Conservation (phyloP, 2,329 filamentous ascomycete genomes). For the Trichoderma koningiopsis region DNA sequence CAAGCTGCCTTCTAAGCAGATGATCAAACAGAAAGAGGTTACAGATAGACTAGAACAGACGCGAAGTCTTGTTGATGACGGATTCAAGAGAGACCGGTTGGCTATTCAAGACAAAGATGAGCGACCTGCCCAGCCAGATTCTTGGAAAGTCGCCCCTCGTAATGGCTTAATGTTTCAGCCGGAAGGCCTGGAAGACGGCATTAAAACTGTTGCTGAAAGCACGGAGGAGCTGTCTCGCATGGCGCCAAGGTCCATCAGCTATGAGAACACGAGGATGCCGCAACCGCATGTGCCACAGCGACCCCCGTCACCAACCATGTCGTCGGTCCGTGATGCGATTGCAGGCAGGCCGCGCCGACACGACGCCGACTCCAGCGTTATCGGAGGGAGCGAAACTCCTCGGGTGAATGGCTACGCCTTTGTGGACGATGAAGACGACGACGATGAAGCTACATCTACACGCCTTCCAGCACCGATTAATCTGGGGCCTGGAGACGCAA, state of each 20-base stretch:
- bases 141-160: slow-evolving; percentile 72
- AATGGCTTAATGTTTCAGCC: slow-evolving; percentile 88
- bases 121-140: slow-evolving; percentile 74
- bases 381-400: slow-evolving; percentile 74
- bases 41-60: slow-evolving; percentile 54
- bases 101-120: slow-evolving; percentile 68
- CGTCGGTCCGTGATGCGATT: slow-evolving; percentile 81
- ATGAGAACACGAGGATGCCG: slow-evolving; percentile 81
- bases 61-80: slow-evolving; percentile 56
- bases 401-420: slow-evolving; percentile 92
- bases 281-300: slow-evolving; percentile 45
- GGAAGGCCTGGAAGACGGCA: slow-evolving; percentile 61
- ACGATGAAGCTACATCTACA: slow-evolving; percentile 44
- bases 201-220: slow-evolving; percentile 66
- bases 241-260: slow-evolving; percentile 74
- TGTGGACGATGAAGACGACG: slow-evolving; percentile 77
- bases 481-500: slow-evolving; percentile 61
- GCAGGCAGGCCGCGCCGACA: slow-evolving; percentile 66
- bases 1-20: slow-evolving; percentile 79
- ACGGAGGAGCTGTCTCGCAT: slow-evolving; percentile 72
- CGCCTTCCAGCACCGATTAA: slow-evolving; percentile 50
- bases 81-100: slow-evolving; percentile 58
- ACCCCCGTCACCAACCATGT: slow-evolving; percentile 80
- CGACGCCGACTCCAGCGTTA: slow-evolving; percentile 61
- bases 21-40: slow-evolving; percentile 67